These are phyloP conservation scores for Pelargonium citronellum DNA, from an alignment of 441 rosid genomes.

Conservation along the genomic window DNA sequence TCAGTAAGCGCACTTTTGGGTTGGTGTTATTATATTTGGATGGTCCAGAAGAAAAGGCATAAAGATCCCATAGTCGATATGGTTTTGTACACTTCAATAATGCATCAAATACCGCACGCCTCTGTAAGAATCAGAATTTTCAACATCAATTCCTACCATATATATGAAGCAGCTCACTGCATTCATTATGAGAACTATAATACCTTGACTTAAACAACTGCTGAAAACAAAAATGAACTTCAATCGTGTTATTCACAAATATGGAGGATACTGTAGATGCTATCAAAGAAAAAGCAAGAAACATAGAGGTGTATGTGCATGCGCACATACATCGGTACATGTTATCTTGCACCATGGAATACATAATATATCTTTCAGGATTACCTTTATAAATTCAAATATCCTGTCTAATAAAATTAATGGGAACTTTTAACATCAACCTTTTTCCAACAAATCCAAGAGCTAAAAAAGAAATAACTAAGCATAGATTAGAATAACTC, in stretches of 20 bases:
- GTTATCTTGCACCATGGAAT: too few species aligned
- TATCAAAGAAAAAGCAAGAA: neutral
- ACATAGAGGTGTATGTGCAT: neutral
- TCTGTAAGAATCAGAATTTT: slow-evolving; percentile 39
- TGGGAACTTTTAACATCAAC: too few species aligned
- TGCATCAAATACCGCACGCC: slow-evolving; percentile 68
- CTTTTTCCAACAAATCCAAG: too few species aligned
- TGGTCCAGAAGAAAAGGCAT: slow-evolving; percentile 75
- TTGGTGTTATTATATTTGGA: slow-evolving; percentile 54
- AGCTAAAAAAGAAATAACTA: too few species aligned
- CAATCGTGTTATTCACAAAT: neutral
- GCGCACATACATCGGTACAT: neutral
- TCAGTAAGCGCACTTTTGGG: slow-evolving; percentile 83
- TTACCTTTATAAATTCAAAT: neutral
- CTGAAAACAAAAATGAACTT: neutral
- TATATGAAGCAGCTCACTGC: neutral
- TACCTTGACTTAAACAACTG: neutral
- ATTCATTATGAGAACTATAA: neutral
- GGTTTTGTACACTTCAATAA: slow-evolving; percentile 55
- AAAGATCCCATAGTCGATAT: slow-evolving; percentile 75
- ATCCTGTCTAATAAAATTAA: neutral
- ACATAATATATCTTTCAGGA: neutral
- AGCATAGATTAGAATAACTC: too few species aligned
- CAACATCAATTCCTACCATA: slow-evolving; percentile 17
- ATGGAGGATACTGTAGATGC: neutral